Evolutionary conservation across 192 early-diverging fungal species (phyloP).

Genomic region (Backusella tuberculispora): DNA sequence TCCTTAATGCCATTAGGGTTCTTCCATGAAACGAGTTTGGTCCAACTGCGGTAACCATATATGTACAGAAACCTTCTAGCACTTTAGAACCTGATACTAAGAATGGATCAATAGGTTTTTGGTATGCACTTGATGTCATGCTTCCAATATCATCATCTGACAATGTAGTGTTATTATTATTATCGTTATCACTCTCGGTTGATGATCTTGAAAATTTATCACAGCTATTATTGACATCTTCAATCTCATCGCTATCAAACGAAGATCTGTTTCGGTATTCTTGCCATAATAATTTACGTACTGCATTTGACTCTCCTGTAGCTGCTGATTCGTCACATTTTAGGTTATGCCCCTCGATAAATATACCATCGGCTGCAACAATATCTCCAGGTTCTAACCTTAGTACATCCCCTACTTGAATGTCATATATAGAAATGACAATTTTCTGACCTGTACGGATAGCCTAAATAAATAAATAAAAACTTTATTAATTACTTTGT

Average conservation of each 20-base stretch:
- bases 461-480: conserved; percentile 44
- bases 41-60: conserved; percentile 88
- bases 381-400: conserved; percentile 91
- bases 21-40: conserved; percentile 86
- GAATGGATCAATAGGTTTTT: conserved; percentile 64
- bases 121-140: not conserved
- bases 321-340: conserved; percentile 90
- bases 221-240: not conserved
- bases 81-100: conserved; percentile 93
- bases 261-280: conserved; percentile 41
- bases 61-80: conserved; percentile 84
- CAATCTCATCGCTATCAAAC: not conserved
- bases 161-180: not conserved
- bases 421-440: conserved; percentile 72
- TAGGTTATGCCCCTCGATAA: conserved; percentile 81
- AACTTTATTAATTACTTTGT: not conserved
- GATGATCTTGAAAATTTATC: not conserved
- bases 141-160: not conserved
- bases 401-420: conserved; percentile 93
- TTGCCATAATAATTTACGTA: conserved; percentile 72
- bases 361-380: conserved; percentile 87
- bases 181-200: not conserved
- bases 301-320: conserved; percentile 91
- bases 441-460: conserved; percentile 71
- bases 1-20: conserved; percentile 84